Conservation (phyloP, 176 grass and related monocot species). For the Raddia guianensis region DNA sequence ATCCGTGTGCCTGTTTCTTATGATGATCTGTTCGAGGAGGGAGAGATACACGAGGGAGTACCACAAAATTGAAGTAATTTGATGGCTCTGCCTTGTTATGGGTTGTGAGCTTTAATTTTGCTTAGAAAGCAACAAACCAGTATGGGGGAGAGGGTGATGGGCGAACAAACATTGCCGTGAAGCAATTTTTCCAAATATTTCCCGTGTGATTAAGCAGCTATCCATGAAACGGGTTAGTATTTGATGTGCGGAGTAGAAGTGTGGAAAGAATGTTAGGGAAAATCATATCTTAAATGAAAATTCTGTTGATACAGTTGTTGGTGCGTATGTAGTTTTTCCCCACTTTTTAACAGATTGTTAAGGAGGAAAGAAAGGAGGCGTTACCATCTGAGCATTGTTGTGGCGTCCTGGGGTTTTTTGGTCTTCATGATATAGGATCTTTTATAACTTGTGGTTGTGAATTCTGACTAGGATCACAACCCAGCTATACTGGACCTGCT, state of each 20-base stretch:
- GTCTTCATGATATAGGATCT: too few species aligned
- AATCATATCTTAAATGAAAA: conserved; percentile 23
- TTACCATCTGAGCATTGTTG: neutral
- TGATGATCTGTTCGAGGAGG: conserved; percentile 91
- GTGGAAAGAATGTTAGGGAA: neutral
- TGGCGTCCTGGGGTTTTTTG: neutral
- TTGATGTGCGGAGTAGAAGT: conserved; percentile 10
- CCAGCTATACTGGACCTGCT: too few species aligned
- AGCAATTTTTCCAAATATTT: neutral
- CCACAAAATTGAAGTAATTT: conserved; percentile 35
- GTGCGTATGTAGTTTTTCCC: neutral
- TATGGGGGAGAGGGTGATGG: conserved; percentile 11
- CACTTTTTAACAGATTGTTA: neutral
- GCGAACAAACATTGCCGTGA: neutral
- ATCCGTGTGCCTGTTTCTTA: conserved; percentile 82
- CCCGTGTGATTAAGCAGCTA: neutral
- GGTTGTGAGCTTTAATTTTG: neutral
- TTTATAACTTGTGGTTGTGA: too few species aligned
- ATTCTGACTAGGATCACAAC: too few species aligned
- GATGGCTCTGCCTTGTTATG: neutral
- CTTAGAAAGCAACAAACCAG: conserved; percentile 10
- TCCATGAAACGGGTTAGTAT: neutral
- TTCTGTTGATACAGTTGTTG: neutral
- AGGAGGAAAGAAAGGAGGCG: neutral
- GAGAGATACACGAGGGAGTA: conserved; percentile 70